Percentiles rank a stretch among this genome's conserved stretches.
Evolutionary conservation across 495 filamentous ascomycete species (phyloP).

Genomic region (Penicillium waksmanii): DNA sequence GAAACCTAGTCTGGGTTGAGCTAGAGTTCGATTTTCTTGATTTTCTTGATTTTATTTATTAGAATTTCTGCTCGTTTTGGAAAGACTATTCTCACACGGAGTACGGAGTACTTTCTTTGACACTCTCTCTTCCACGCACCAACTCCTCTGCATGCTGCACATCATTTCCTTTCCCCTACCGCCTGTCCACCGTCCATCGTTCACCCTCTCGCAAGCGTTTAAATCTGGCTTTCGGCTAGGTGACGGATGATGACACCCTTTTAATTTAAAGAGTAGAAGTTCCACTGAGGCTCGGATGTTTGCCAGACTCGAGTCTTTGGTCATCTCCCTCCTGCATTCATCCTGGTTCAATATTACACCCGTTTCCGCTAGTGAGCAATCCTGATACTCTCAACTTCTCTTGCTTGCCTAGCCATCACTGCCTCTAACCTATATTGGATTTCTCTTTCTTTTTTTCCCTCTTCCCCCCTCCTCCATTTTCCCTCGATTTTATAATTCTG

Average conservation of each 20-base stretch:
- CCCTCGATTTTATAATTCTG: conserved; percentile 15
- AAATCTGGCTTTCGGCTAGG: conserved; percentile 22
- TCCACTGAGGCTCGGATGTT: conserved; percentile 26
- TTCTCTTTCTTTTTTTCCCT: conserved; percentile 23
- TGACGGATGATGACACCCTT: conserved; percentile 13
- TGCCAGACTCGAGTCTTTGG: conserved; percentile 21
- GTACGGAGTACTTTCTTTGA: conserved; percentile 7
- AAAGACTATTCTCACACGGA: neutral
- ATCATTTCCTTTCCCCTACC: conserved; percentile 29
- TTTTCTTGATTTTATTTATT: conserved; percentile 2
- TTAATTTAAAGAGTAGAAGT: conserved; percentile 16
- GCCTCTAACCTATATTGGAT: conserved; percentile 5
- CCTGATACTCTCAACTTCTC: conserved; percentile 19
- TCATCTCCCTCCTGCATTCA: conserved; percentile 43
- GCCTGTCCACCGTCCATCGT: neutral
- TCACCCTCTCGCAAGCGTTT: conserved; percentile 15
- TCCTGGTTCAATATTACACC: conserved; percentile 49
- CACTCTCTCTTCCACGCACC: conserved; percentile 16
- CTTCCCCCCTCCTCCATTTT: conserved; percentile 15
- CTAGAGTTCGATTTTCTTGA: conserved; percentile 10
- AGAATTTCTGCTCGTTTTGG: neutral
- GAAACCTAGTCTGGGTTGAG: neutral
- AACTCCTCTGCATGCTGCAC: conserved; percentile 39
- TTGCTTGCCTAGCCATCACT: conserved; percentile 3
- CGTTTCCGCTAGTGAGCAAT: conserved; percentile 44